Conservation (phyloP, 2,329 filamentous ascomycete species). For the Aspergillus pseudotamarii region DNA sequence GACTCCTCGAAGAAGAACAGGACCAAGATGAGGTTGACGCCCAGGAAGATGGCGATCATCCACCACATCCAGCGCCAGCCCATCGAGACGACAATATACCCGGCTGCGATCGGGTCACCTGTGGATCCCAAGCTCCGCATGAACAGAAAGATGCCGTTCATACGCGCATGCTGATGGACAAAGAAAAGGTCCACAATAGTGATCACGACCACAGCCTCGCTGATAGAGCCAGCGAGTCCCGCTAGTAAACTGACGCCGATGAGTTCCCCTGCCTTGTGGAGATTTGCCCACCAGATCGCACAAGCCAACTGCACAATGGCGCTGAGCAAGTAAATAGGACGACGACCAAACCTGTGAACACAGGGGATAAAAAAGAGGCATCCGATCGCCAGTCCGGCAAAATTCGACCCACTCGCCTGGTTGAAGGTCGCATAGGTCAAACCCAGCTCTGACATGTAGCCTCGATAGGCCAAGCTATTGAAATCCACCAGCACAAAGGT, state of each 20-base stretch:
- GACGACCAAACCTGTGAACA: slow-evolving; percentile 50
- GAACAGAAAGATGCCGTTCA: slow-evolving; percentile 53
- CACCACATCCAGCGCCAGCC: slow-evolving; percentile 57
- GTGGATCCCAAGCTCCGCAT: slow-evolving; percentile 33
- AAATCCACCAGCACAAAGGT: slow-evolving; percentile 40
- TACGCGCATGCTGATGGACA: slow-evolving; percentile 49
- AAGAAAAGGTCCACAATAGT: slow-evolving; percentile 54
- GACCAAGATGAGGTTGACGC: slow-evolving; percentile 43
- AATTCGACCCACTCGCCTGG: slow-evolving; percentile 48
- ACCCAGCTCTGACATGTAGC: slow-evolving; percentile 47
- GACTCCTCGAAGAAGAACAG: slow-evolving; percentile 51
- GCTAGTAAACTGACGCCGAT: slow-evolving; percentile 47
- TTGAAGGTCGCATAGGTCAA: slow-evolving; percentile 47
- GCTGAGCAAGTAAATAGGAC: slow-evolving; percentile 51
- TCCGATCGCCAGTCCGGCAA: slow-evolving; percentile 46
- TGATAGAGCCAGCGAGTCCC: slow-evolving; percentile 49
- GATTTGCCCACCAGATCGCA: slow-evolving; percentile 48
- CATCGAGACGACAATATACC: slow-evolving; percentile 38
- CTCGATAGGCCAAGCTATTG: slow-evolving; percentile 45
- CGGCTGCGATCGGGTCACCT: slow-evolving; percentile 39
- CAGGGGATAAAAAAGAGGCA: slow-evolving; percentile 50
- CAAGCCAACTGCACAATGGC: slow-evolving; percentile 40
- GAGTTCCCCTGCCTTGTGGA: slow-evolving; percentile 44
- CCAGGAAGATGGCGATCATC: slow-evolving; percentile 48
- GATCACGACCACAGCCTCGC: slow-evolving; percentile 46